Base-by-base conservation (phyloP, 768 basidiomycete species). In the Botryobasidium botryosum region DNA sequence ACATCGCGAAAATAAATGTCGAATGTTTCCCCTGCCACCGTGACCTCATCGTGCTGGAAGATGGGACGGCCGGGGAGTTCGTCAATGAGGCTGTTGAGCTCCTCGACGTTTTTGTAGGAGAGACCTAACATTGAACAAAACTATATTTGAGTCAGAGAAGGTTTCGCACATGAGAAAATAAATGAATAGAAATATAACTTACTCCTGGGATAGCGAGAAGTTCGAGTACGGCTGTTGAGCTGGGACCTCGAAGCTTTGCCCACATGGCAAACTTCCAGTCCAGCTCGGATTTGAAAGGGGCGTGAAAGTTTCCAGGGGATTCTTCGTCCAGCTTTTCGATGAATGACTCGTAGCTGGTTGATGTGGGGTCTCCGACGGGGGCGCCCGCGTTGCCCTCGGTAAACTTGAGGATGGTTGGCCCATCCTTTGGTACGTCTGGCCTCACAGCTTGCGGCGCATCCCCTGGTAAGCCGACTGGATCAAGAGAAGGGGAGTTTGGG, bases 1-100 rank as follows among this genome's bases (percentile, higher is more conserved):
- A 23, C 5, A 23, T n/a, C n/a, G 6, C 43, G 29, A 44, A 7
- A 44, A 6, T 21, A 44, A 28, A 44, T 26, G 12, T 33, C 32
- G 32, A 12, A 33, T 33, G 12, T 18, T 18, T 33, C 18, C 12
- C 18, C 32, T 33, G 12, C 18, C 10, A 31, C 29, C 7, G 17
- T 26, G 6, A 44, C 32, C 13, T 44, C 20, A 18, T 6, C 5
- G 32, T 33, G 12, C 12, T 12, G 32, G 18, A 33, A 33, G 6
- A n/a, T 31, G 28, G 13, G 12, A 15, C 5, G 5, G 6, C 21
- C 20, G 29, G 43, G 43, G 23, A 44, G 24, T 7, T 44, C 43
- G 21, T 42, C 24, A 25, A 42, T 24, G 6, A 42, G 20, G 10
- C 27, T 24, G 27, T 42, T 42, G 23, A 42, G 40, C 40, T 42